Percentiles rank a stretch among this genome's conserved stretches.
These are phyloP conservation scores for Pseudocercospora ulei DNA, from an alignment of 2,329 filamentous ascomycete species.

Conservation along the genomic window DNA sequence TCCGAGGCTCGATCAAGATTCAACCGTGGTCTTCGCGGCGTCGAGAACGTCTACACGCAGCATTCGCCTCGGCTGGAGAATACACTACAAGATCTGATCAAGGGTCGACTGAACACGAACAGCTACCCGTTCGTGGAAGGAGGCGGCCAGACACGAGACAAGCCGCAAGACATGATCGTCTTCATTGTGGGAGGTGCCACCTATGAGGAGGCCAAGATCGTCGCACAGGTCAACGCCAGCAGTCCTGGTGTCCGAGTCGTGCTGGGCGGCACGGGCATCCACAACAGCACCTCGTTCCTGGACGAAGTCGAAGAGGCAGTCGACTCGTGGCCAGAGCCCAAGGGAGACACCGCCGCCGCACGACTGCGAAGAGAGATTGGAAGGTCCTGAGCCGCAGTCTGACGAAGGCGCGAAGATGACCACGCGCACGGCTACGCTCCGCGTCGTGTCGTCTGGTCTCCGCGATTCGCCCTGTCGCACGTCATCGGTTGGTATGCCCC, in stretches of 20 bases:
- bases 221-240: slow-evolving; percentile 87
- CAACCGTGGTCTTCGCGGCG: slow-evolving; percentile 79
- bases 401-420: no score
- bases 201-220: slow-evolving; percentile 93
- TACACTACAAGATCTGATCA: slow-evolving; percentile 86
- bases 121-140: slow-evolving; percentile 92
- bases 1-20: slow-evolving; percentile 77
- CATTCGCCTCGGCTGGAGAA: slow-evolving; percentile 81
- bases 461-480: no score
- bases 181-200: slow-evolving; percentile 91
- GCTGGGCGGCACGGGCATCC: slow-evolving; percentile 74
- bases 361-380: slow-evolving; percentile 54
- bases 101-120: slow-evolving; percentile 73
- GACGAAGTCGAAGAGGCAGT: slow-evolving; percentile 89
- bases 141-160: slow-evolving; percentile 75
- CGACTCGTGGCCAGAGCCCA: slow-evolving; percentile 67
- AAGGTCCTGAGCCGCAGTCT: slow-evolving; percentile 30
- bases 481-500: no score
- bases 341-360: slow-evolving; percentile 51
- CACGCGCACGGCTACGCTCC: no score
- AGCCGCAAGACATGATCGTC: slow-evolving; percentile 90
- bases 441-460: no score
- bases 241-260: slow-evolving; percentile 83
- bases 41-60: slow-evolving; percentile 98
- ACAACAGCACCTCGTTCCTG: slow-evolving; percentile 79